These are phyloP conservation scores for Exophiala calicioides DNA, from an alignment of 2,329 filamentous ascomycete genomes.

Conservation along the genomic window DNA sequence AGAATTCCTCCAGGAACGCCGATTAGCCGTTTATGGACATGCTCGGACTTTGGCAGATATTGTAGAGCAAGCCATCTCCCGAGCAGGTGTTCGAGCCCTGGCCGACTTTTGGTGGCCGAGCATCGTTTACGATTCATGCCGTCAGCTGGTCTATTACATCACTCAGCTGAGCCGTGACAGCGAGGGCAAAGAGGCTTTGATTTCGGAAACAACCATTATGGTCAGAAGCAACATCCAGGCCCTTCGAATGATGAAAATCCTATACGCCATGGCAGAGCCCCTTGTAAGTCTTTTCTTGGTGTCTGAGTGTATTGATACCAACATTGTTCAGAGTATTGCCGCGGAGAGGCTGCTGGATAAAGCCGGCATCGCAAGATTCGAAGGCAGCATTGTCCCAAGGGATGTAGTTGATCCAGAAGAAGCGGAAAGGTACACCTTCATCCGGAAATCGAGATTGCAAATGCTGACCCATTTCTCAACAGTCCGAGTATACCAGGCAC, in stretches of 20 bases:
- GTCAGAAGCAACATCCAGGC: slow-evolving; percentile 30
- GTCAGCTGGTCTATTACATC: slow-evolving; percentile 53
- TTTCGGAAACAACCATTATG: slow-evolving; percentile 14
- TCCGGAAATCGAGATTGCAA: neutral
- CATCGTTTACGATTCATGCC: slow-evolving; percentile 51
- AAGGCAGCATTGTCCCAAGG: neutral
- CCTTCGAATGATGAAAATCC: slow-evolving; percentile 29
- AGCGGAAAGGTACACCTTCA: neutral
- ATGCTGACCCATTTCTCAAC: neutral
- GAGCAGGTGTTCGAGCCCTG: slow-evolving; percentile 45
- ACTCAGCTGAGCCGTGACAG: slow-evolving; percentile 42
- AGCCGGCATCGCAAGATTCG: neutral
- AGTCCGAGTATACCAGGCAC: slow-evolving; percentile 9
- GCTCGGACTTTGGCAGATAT: neutral
- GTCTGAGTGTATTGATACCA: neutral
- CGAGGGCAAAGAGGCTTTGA: slow-evolving; percentile 17
- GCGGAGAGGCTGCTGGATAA: slow-evolving; percentile 6
- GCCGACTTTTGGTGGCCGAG: slow-evolving; percentile 50
- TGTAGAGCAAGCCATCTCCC: slow-evolving; percentile 38
- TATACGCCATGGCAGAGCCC: slow-evolving; percentile 30
- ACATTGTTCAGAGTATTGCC: neutral
- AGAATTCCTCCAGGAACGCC: slow-evolving; percentile 9
- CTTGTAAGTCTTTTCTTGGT: slow-evolving; percentile 3
- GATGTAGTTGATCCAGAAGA: neutral
- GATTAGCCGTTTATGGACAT: neutral